These are phyloP conservation scores for Aspergillus leporis DNA, from an alignment of 495 filamentous ascomycete species.

Conservation along the genomic window DNA sequence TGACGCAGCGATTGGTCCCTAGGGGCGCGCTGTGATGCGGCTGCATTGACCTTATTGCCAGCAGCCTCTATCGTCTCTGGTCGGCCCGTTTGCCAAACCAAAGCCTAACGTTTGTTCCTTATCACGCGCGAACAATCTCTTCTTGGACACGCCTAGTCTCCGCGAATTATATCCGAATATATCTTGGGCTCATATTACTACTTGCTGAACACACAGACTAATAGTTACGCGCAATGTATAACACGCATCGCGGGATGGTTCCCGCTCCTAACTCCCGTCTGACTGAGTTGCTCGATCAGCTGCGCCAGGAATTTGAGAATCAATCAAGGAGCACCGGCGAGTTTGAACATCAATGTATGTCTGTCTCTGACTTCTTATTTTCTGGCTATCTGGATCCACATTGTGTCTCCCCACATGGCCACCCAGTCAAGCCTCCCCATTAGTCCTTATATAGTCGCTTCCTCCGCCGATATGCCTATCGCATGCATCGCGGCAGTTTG, in stretches of 20 bases:
- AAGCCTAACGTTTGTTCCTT: conserved; percentile 6
- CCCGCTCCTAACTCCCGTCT: conserved; percentile 73
- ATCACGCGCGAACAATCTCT: conserved; percentile 1
- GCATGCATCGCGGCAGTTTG: not conserved
- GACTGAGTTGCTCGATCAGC: conserved; percentile 85
- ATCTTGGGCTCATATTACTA: conserved; percentile 3
- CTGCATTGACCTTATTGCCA: conserved; percentile 20
- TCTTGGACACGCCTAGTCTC: not conserved
- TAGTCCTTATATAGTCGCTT: not conserved
- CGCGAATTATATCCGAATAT: conserved; percentile 7
- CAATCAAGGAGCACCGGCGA: conserved; percentile 74
- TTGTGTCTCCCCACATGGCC: not conserved
- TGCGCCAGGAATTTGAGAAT: conserved; percentile 86
- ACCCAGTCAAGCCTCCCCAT: not conserved
- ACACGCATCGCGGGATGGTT: conserved; percentile 81
- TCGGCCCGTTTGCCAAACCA: conserved; percentile 13
- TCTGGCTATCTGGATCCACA: not conserved
- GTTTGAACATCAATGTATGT: conserved; percentile 89
- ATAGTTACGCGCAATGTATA: conserved; percentile 69
- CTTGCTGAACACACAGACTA: conserved; percentile 1
- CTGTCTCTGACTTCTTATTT: conserved; percentile 9
- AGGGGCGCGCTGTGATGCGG: conserved; percentile 28
- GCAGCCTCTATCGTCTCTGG: conserved; percentile 21
- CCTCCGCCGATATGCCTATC: not conserved
- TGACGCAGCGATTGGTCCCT: conserved; percentile 20